A percentile compares a stretch with the other conserved stretches of the same genome.
phyloP scores from a whole-genome alignment of 441 rosid species.

The Pelargonium fulgidum region DNA sequence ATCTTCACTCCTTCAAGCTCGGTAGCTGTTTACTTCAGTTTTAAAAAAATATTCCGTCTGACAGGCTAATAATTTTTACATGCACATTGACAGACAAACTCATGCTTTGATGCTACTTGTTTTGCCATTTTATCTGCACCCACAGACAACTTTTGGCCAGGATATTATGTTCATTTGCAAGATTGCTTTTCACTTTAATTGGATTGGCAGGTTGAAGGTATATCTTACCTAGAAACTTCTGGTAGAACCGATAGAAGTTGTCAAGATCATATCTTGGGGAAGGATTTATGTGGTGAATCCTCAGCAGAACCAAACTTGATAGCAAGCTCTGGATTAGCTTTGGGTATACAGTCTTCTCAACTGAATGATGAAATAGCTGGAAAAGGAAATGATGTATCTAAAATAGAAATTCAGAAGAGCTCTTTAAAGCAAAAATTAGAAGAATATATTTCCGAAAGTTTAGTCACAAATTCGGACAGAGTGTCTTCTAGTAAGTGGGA shows the following conservation, averaged over 20 bases:
- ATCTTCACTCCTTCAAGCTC: background rate
- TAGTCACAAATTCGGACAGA: slow-evolving; percentile 21
- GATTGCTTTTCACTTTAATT: slow-evolving; percentile 23
- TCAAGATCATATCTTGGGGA: slow-evolving; percentile 25
- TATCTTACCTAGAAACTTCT: slow-evolving; percentile 44
- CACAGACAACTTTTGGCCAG: background rate
- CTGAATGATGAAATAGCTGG: slow-evolving; percentile 27
- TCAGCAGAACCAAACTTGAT: slow-evolving; percentile 20
- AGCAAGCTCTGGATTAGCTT: slow-evolving; percentile 17
- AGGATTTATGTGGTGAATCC: slow-evolving; percentile 20
- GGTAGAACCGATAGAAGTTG: slow-evolving; percentile 29
- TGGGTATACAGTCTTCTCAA: slow-evolving; percentile 26
- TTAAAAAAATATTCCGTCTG: background rate
- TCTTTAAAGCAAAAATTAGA: slow-evolving; percentile 25
- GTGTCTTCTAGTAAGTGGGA: slow-evolving; percentile 27
- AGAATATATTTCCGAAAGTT: slow-evolving; percentile 23
- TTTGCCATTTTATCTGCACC: background rate
- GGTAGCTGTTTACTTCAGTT: too few relatives aligned
- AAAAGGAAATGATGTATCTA: slow-evolving; percentile 29
- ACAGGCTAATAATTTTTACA: background rate
- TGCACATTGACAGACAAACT: background rate
- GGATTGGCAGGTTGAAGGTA: slow-evolving; percentile 58
- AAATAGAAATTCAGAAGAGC: slow-evolving; percentile 26
- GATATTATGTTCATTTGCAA: slow-evolving; percentile 13
- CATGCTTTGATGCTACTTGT: background rate